Base-by-base conservation (phyloP, 2,329 filamentous ascomycete genomes). In the Geosmithia putterillii region DNA sequence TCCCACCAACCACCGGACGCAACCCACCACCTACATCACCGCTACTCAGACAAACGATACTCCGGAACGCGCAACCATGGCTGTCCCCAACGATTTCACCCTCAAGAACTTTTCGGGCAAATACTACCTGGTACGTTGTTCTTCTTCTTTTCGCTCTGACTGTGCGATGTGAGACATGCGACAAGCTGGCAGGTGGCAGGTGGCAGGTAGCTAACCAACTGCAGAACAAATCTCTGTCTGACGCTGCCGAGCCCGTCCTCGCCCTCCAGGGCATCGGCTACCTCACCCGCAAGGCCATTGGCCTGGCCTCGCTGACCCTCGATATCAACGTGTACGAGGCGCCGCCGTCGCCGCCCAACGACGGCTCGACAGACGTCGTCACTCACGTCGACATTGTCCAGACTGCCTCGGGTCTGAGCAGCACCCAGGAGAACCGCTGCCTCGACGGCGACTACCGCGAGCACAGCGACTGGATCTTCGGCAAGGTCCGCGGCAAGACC, bases 381-480 rank as follows among this genome's bases (percentile, higher is more conserved):
- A 66, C 69, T 45, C 78, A 82, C 65, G 73, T 92, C 61, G 74
- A 84, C 62, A 80, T 88, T 56, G 73, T 78, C 45, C 86, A 94
- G 65, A 68, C 74, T 40, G 85, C 83, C 8, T 86, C 80, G 46
- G 82, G 80, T 44, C 67, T 94, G 49, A 76, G 75, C 55, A 80
- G 77, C 53, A 88, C 67, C 41, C 56, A 65, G 37, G 75, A 79
- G 69, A 58, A 61, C 49, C 74, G 75, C 46, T 72, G 66, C 56
- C 53, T 74, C 42, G 74, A 79, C 64, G 55, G 61, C 57, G 52
- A 51, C 43, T 60, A 52, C 51, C 79, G 82, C 52, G 73, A 76
- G 48, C 85, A 89, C 67, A 66, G 65, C 20, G 87, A 95, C 67
- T 81, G 79, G 70, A 74, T 94, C 51, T 95, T 94, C 59, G 88